Evolutionary conservation across 352 stramenopile species (phyloP).

Genomic region (Phytopythium oedochilum): DNA sequence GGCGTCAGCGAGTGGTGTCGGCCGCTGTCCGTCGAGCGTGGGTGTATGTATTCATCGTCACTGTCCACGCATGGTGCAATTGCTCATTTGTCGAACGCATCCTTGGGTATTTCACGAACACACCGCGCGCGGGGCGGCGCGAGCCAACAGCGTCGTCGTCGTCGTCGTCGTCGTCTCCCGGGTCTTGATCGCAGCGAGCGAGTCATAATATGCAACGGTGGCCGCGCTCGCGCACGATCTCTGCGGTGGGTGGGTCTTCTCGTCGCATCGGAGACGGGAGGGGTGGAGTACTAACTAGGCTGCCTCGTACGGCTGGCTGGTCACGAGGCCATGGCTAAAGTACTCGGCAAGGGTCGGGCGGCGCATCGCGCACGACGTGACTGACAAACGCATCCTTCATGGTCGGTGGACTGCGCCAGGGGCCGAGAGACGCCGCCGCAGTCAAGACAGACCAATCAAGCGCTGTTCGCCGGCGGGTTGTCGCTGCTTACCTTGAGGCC

Average conservation of each 20-base stretch:
- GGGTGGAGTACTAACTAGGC: too few relatives aligned
- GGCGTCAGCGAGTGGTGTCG: too few relatives aligned
- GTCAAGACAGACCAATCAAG: slow-evolving; percentile 32
- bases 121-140: background rate
- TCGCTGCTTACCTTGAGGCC: slow-evolving; percentile 23
- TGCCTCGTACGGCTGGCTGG: too few relatives aligned
- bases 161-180: background rate
- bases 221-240: background rate
- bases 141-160: background rate
- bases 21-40: too few relatives aligned
- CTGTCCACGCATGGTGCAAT: background rate
- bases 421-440: too few relatives aligned
- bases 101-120: slow-evolving; percentile 3
- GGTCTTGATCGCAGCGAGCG: background rate
- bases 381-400: too few relatives aligned
- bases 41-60: too few relatives aligned
- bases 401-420: too few relatives aligned
- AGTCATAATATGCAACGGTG: background rate
- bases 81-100: slow-evolving; percentile 5
- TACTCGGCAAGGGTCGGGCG: too few relatives aligned
- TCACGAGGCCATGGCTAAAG: too few relatives aligned
- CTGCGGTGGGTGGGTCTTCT: background rate
- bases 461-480: slow-evolving; percentile 27
- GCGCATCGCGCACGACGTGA: too few relatives aligned
- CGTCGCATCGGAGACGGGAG: background rate